Conservation (phyloP, 768 basidiomycete genomes). For the Paxillus ammoniavirescens region DNA sequence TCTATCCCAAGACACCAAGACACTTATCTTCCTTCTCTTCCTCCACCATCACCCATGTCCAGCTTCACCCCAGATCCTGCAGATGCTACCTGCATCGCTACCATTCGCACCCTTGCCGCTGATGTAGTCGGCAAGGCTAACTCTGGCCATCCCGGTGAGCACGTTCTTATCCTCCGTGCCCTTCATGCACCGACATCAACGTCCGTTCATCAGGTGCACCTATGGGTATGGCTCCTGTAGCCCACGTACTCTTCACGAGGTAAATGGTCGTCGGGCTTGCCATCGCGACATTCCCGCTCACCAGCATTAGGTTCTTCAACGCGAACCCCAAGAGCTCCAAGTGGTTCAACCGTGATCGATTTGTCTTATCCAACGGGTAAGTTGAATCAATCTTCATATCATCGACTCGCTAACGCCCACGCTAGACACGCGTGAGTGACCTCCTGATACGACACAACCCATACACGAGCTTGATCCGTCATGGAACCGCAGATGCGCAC, state of each 20-base stretch:
- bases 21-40: constrained; percentile 8
- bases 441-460: neutral
- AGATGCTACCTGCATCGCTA: constrained; percentile 63
- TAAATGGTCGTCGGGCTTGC: constrained; percentile 21
- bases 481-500: constrained; percentile 64
- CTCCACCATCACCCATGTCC: constrained; percentile 35
- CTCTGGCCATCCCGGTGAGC: constrained; percentile 86
- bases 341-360: constrained; percentile 97
- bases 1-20: constrained; percentile 4
- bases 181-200: constrained; percentile 8
- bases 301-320: constrained; percentile 65
- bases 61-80: constrained; percentile 34
- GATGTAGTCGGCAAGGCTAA: constrained; percentile 85
- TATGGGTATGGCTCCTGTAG: constrained; percentile 88
- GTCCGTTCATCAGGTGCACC: constrained; percentile 63
- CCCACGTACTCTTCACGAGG: constrained; percentile 81
- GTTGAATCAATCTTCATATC: neutral
- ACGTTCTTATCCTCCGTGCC: neutral
- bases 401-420: constrained; percentile 9
- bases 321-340: constrained; percentile 86
- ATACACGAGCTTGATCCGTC: constrained; percentile 2
- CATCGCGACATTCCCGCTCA: neutral
- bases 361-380: constrained; percentile 94
- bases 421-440: constrained; percentile 68
- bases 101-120: constrained; percentile 74